Evolutionary conservation across 495 filamentous ascomycete species (phyloP), one percentile per base, ranked within the genome.

Genomic region (Melanomma pulvis-pyrius): DNA sequence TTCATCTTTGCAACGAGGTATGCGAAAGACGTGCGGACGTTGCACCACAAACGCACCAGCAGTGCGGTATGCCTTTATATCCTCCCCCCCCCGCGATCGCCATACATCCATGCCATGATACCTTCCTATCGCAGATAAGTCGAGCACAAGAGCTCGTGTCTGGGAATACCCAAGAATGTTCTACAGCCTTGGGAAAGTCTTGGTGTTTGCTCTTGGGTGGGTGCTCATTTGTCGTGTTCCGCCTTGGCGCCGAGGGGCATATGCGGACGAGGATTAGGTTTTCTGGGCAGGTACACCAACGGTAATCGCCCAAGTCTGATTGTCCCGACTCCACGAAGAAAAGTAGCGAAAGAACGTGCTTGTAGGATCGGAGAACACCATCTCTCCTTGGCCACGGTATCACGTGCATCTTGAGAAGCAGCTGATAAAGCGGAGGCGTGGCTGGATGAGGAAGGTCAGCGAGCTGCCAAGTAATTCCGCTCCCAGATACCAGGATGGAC

Each of bases 41-140:
- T 50, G 44, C 21, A 34, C 22, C 22, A 19, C 11, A 5, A 8
- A 3, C 11, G 8, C 22, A 26, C 21, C 25, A 7, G 41, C 25
- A 6, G 2, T 13, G 9, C 22, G 13, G 21, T 19, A 30, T 50
- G 7, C 39, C 48, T 39, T 51, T 19, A 39, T 19, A 32, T 17
- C 2, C 28, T 28, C 13, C 4, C 4, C 9, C 32, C n/a, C 26
- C 7, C 15, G 26, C 44, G 19, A 34, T 21, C 13, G 19, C 17
- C 19, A 22, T 44, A 22, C 36, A 24, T 54, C 30, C 28, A 19
- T 41, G 29, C 32, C n/a, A 46, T 21, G 19, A 63, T 53, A 63
- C 60, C 60, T 63, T 63, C 60, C 60, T 63, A 63, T 63, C 60
- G 24, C 48, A 63, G 60, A 9, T n/a, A 15, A 44, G 44, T 49